phyloP scores from a whole-genome alignment of 768 basidiomycete genomes.

The Strobilomyces confusus region DNA sequence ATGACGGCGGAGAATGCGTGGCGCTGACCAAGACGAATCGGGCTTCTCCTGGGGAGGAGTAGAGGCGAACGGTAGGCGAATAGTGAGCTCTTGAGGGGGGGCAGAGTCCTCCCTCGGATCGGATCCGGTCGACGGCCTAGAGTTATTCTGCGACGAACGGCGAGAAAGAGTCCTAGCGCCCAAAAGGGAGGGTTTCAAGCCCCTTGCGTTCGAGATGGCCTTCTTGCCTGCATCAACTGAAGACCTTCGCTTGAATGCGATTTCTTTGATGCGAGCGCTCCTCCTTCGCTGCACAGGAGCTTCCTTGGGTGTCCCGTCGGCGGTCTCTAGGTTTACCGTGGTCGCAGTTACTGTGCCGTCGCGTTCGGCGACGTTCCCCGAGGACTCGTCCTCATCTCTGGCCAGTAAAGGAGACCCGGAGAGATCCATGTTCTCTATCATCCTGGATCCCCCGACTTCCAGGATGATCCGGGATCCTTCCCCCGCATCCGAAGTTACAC shows the following conservation, averaged over 20 bases:
- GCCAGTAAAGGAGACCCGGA: constrained; percentile 24
- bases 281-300: constrained; percentile 13
- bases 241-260: constrained; percentile 12
- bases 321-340: neutral
- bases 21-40: constrained; percentile 6
- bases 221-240: constrained; percentile 1
- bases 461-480: neutral
- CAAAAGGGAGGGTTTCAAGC: constrained; percentile 9
- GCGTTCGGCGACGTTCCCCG: neutral
- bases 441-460: constrained; percentile 12
- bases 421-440: constrained; percentile 26
- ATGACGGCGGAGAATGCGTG: constrained; percentile 25
- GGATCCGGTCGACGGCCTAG: neutral
- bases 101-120: neutral
- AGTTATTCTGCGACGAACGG: neutral
- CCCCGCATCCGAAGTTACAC: neutral
- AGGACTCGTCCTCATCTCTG: neutral
- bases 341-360: neutral
- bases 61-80: constrained; percentile 24
- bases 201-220: neutral
- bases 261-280: constrained; percentile 23
- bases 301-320: neutral
- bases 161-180: constrained; percentile 11
- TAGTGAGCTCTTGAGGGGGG: constrained; percentile 13
- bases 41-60: constrained; percentile 13